Evolutionary conservation across 345 rosid species (phyloP), one percentile per base, ranked within the genome.

Genomic region (Nephelium lappaceum): DNA sequence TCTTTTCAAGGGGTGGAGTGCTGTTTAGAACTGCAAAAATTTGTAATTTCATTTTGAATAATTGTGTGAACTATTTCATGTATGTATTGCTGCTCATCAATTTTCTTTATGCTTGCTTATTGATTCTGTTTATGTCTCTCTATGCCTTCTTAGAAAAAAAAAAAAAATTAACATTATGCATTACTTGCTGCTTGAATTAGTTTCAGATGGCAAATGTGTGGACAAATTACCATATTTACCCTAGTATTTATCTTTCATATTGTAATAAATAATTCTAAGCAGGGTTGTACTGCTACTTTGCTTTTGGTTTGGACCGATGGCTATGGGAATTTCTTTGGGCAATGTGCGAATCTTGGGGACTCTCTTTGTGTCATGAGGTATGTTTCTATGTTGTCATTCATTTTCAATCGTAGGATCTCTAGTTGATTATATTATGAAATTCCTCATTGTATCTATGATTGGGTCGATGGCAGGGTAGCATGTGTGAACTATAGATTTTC

Each of bases 211-310:
- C 19, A n/a, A 23, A 71, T 51, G 47, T 31, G 11, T 67, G 47
- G 70, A 19, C 25, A n/a, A 2, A 15, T 8, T 16, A 6, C 7
- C 41, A 49, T 18, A 71, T 47, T 71, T 71, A 38, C 0, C 58
- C 11, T 8, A 9, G 15, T 57, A 57, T 55, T 36, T 31, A n/a
- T 21, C 31, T 51, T 65, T 49, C 76, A 27, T 25, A 24, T 62
- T 12, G 9, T 74, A 64, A 72, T 61, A 57, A 57, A 14, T 36
- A 11, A 38, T 77, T 77, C 55, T 58, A 67, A 88, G 79, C 93
- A 94, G 99, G 98, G 99, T 78, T 97, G 99, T 86, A 90, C 98
- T 18, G 97, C 97, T 80, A 94, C 99, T 0, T 76, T 92, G 81
- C 99, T 94, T 82, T 88, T 94, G 84, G 87, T 97, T 76, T 97